Conservation (phyloP, 1,139 yeast genomes). For the Candida tetrigidarum region DNA sequence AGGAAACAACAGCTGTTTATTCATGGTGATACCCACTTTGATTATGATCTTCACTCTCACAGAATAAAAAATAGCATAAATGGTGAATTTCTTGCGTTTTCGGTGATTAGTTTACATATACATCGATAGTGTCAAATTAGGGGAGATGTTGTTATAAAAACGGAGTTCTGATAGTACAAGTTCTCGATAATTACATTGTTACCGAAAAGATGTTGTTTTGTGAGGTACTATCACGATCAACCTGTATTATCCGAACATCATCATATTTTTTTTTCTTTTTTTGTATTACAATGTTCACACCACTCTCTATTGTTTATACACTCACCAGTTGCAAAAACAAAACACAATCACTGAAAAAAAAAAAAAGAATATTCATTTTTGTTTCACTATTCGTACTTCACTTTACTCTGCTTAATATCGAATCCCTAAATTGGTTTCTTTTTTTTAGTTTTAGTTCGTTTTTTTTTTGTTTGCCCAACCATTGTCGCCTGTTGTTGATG, state of each 20-base stretch:
- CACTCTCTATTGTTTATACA: background rate
- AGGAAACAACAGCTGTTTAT: too few relatives aligned
- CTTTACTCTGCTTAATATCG: too few relatives aligned
- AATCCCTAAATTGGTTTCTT: too few relatives aligned
- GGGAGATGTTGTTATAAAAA: background rate
- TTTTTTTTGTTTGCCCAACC: background rate
- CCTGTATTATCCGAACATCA: conserved; percentile 1
- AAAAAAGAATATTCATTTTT: too few relatives aligned
- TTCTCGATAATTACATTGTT: background rate
- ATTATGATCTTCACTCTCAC: too few relatives aligned
- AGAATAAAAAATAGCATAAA: background rate
- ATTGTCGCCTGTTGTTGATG: background rate
- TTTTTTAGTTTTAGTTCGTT: background rate
- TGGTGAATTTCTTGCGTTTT: background rate
- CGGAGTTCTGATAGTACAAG: background rate
- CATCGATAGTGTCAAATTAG: too few relatives aligned
- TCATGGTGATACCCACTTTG: too few relatives aligned
- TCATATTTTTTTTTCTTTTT: background rate
- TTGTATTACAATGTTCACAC: background rate
- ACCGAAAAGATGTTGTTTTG: background rate
- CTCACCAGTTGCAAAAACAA: conserved; percentile 6
- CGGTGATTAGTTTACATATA: background rate
- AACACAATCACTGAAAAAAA: background rate
- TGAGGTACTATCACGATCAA: background rate
- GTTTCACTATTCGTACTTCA: too few relatives aligned